These are phyloP conservation scores for Colletotrichum falcatum DNA, from an alignment of 2,329 filamentous ascomycete genomes.

Conservation along the genomic window DNA sequence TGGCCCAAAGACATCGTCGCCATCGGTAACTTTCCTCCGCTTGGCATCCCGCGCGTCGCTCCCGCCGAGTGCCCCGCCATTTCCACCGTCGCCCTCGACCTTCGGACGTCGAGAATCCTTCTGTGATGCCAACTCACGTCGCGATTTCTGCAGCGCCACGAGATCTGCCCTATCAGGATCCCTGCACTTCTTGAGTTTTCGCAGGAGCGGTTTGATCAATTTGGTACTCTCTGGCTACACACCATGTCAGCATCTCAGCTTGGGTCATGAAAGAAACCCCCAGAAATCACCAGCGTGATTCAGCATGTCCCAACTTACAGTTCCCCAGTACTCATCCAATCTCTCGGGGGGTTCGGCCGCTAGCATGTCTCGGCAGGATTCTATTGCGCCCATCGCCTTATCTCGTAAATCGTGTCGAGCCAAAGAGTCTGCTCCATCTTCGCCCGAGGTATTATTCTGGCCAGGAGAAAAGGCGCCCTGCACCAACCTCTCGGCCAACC, in stretches of 20 bases:
- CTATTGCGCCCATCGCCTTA: constrained; percentile 63
- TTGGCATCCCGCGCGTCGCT: constrained; percentile 55
- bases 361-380: constrained; percentile 65
- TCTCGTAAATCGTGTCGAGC: constrained; percentile 50
- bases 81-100: constrained; percentile 55
- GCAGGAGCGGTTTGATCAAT: constrained; percentile 69
- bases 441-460: constrained; percentile 14
- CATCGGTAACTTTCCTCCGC: constrained; percentile 57
- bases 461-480: constrained; percentile 49
- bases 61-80: constrained; percentile 33
- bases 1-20: constrained; percentile 61
- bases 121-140: constrained; percentile 64
- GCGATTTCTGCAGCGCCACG: constrained; percentile 74
- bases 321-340: constrained; percentile 65
- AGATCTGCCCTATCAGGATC: constrained; percentile 81
- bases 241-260: constrained; percentile 47
- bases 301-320: constrained; percentile 49
- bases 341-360: constrained; percentile 68
- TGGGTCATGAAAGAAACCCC: neutral
- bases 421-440: constrained; percentile 43
- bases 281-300: neutral
- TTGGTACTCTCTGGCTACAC: constrained; percentile 59
- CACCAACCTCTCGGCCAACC: constrained; percentile 65
- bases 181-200: constrained; percentile 78
- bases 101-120: constrained; percentile 55